Evolutionary conservation across 1,284 basidiomycete genomes (phyloP).

Genomic region (Boletus semigastroideus): DNA sequence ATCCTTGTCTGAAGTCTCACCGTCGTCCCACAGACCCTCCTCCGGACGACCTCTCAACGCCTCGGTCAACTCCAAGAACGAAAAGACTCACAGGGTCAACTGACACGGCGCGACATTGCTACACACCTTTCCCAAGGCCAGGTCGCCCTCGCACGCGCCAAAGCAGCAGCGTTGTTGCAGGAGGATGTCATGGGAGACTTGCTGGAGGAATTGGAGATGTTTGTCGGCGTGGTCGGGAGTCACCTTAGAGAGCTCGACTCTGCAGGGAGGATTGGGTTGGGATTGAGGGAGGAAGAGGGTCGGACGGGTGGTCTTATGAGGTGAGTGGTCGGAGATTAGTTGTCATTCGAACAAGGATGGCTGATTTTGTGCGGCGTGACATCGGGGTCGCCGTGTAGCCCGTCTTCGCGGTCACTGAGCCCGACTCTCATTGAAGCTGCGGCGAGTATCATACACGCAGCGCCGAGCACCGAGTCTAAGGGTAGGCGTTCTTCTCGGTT

Average conservation of each 20-base stretch:
- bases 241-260: conserved; percentile 50
- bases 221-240: conserved; percentile 59
- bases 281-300: neutral
- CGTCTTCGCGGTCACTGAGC: conserved; percentile 35
- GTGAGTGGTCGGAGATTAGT: conserved; percentile 11
- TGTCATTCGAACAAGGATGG: neutral
- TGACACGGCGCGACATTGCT: conserved; percentile 65
- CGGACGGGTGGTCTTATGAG: conserved; percentile 1
- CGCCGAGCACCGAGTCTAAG: conserved; percentile 55
- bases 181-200: conserved; percentile 63
- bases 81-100: conserved; percentile 60
- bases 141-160: conserved; percentile 60
- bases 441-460: conserved; percentile 64
- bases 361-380: conserved; percentile 8
- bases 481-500: conserved; percentile 37
- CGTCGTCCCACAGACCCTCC: conserved; percentile 46
- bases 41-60: conserved; percentile 61
- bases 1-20: neutral
- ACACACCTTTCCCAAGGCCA: conserved; percentile 61
- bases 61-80: conserved; percentile 69
- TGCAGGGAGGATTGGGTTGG: conserved; percentile 5
- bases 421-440: conserved; percentile 60
- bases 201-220: conserved; percentile 64
- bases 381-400: conserved; percentile 26
- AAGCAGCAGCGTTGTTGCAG: conserved; percentile 63